Evolutionary conservation across 2,329 filamentous ascomycete species (phyloP), one percentile per base, ranked within the genome.

Genomic region (Pseudohalonectria lignicola): DNA sequence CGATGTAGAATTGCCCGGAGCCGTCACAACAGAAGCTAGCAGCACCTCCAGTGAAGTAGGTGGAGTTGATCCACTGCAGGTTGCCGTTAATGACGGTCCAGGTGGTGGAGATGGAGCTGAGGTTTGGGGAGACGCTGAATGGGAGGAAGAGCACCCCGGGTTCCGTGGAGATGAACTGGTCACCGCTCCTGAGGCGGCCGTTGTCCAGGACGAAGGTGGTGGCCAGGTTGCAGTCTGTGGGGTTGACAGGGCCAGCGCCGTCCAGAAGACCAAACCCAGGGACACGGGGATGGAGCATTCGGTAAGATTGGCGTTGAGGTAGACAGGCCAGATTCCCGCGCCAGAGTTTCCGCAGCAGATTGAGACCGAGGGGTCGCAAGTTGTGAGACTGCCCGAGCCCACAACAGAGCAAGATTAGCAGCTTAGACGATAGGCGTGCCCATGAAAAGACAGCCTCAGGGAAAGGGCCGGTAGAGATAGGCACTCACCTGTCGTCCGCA

Each of bases 221-320:
- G 1, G 53, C 53, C 23, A 42, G 20, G 23, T 33, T 32, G 43
- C 54, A 57, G 26, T 43, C 40, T 6, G 13, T 16, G 2, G 49
- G 44, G 41, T 47, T 47, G 37, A 30, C 30, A 15, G 44, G 41
- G 5, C 45, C 43, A n/a, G 46, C 47, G 30, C 38, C 43, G 30
- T 45, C 50, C 29, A 55, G 25, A 41, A 53, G 15, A 7, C 41
- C 43, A 4, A 36, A 41, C 13, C 55, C 55, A 2, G 55, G 55
- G 15, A 55, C 53, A 5, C 28, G 21, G 55, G 55, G 5, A 44
- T 40, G 45, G 66, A 69, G 53, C 71, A 73, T 7, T 56, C 54
- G 39, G 69, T 64, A 26, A 71, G 50, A 2, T 66, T 62, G 2
- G 67, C 64, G 43, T 71, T 72, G 19, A 67, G 67, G 17, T 66